A percentile compares a stretch with the other conserved stretches of the same genome.
Conservation (phyloP, 2,329 filamentous ascomycete genomes). For the Alternaria arbusti region DNA sequence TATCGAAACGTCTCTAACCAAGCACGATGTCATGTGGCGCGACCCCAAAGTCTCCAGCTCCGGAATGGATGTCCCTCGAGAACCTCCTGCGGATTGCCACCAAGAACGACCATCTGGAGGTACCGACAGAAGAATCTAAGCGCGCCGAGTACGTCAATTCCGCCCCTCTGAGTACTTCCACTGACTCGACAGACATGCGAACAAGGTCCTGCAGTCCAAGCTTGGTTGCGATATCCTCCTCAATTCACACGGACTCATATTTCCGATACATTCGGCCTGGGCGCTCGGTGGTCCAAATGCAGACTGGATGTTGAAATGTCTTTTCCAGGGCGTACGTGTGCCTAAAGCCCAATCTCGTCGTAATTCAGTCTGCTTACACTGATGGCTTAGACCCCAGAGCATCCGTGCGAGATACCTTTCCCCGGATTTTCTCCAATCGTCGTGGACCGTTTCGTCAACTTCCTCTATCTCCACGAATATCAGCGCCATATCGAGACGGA, state of each 20-base stretch:
- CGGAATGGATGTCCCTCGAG: no score
- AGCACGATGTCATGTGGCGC: no score
- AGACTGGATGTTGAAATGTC: not conserved
- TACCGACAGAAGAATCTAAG: no score
- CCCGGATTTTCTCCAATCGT: rapidly evolving
- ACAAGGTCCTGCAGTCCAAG: rapidly evolving
- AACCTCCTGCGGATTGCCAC: no score
- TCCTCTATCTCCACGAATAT: not conserved
- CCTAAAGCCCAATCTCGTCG: no score
- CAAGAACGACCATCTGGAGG: no score
- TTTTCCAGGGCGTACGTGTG: not conserved
- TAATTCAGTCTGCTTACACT: not conserved
- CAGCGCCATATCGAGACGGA: not conserved
- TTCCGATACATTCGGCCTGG: not conserved
- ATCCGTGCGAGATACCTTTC: not conserved
- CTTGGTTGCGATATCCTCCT: not conserved
- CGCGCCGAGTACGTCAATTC: no score
- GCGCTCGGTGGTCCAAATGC: not conserved
- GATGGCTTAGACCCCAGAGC: rapidly evolving
- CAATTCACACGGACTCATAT: rapidly evolving
- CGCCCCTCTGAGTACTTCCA: no score
- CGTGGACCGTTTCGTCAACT: not conserved
- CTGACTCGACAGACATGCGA: no score
- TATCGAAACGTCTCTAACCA: no score
- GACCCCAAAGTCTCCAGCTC: no score